Evolutionary conservation across 1,139 yeast genomes (phyloP), one percentile per base, ranked within the genome.

Genomic region (Pneumocystis murina): DNA sequence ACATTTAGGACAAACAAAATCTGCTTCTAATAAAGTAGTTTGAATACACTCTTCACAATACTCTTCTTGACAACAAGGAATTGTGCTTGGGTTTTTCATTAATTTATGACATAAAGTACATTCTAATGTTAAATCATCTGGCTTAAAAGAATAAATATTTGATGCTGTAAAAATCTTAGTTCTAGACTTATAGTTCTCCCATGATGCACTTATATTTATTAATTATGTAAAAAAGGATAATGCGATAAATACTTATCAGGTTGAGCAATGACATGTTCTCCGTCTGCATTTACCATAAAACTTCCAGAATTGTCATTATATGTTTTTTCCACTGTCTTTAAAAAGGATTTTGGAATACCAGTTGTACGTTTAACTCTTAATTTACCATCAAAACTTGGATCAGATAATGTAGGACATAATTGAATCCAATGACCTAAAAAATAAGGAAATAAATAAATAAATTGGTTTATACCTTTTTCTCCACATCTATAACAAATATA

Each of bases 401-500:
- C 98, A 64, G 83, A 84, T 70, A 87, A 87, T 1, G 96, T 89
- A 0, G 98, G 98, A 77, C 98, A 92, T 69, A 90, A 89, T 71
- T 87, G 87, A 67, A 94, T 91, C 92, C 95, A 91, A 74, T 92
- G 99, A 24, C 67, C 92, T 67, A 63, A 20, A 40, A 36, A 41
- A 36, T 39, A 28, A 59, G 16, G 35, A 35, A 10, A 60, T 40
- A 40, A 6, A 16, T 24, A 43, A 24, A 38, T 24, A 12, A 60
- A n/a, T 43, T 24, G 3, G 24, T 48, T 24, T 7, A 48, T 48
- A 55, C 70, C 96, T 74, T 90, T 88, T 61, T 88, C 90, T 62
- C 98, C 98, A 77, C 99, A 92, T 72, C 97, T 80, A 74, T 92
- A 91, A 74, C 98, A 92, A 72, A 91, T 86, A 71, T 92, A 92